phyloP scores from a whole-genome alignment of 225 moss, liverwort and hornwort species.

The Neckera pumila region DNA sequence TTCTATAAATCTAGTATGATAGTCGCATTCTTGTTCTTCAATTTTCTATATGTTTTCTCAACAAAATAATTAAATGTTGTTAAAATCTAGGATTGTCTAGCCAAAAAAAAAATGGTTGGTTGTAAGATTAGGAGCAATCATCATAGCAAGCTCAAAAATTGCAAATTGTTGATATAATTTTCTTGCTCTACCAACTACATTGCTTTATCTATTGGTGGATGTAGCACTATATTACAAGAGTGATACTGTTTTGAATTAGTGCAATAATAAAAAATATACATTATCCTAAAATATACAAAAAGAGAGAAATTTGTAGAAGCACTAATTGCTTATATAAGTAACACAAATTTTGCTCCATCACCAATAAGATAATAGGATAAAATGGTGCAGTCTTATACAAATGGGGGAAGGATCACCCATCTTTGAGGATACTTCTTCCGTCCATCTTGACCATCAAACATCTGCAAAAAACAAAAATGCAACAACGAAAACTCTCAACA shows the following conservation, averaged over 20 bases:
- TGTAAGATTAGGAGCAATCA: fast-evolving
- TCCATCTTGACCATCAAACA: constrained; percentile 75
- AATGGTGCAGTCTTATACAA: constrained; percentile 5
- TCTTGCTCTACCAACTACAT: fast-evolving
- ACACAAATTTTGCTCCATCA: background rate
- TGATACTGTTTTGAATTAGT: background rate
- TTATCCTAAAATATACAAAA: background rate
- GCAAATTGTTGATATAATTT: background rate
- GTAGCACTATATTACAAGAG: too few relatives aligned
- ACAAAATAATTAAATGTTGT: background rate
- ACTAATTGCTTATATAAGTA: fast-evolving
- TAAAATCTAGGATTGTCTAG: background rate
- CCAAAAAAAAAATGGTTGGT: background rate
- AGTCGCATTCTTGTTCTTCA: background rate
- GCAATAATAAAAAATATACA: background rate
- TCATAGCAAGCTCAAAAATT: background rate
- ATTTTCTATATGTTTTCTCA: background rate
- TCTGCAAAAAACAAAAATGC: constrained; percentile 13
- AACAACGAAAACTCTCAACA: background rate
- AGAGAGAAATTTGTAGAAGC: too few relatives aligned
- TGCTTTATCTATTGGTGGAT: background rate
- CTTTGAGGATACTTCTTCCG: constrained; percentile 58
- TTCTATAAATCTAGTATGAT: background rate
- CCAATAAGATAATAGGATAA: background rate
- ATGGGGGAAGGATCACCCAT: constrained; percentile 89